These are phyloP conservation scores for Magnusiomyces tetraspermus DNA, from an alignment of 1,139 yeast species.

Conservation along the genomic window DNA sequence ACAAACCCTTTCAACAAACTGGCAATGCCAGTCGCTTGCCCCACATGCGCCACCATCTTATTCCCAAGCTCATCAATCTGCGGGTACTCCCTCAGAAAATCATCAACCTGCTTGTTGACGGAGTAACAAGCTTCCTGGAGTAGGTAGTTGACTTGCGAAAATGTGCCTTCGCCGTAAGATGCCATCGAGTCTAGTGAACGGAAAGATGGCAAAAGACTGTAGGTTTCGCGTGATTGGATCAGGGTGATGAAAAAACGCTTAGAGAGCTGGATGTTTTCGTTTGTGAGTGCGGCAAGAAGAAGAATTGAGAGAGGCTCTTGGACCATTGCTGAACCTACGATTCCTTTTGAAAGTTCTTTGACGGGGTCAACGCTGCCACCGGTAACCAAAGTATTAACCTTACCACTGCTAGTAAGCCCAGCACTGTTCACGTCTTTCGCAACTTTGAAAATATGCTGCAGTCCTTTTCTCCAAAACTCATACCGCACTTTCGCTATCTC, in stretches of 20 bases:
- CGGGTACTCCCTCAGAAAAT: constrained; percentile 41
- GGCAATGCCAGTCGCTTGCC: constrained; percentile 71
- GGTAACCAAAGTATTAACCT: background rate
- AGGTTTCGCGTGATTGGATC: constrained; percentile 49
- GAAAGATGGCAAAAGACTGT: constrained; percentile 40
- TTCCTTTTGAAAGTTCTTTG: no score
- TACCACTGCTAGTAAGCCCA: no score
- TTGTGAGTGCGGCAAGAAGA: constrained; percentile 28
- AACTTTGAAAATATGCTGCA: constrained; percentile 27
- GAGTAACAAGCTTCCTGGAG: constrained; percentile 55
- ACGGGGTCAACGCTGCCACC: no score
- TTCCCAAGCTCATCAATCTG: constrained; percentile 34
- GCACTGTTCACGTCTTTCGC: no score
- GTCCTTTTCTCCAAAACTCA: constrained; percentile 34
- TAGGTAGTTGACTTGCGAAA: constrained; percentile 63
- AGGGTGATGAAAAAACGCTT: constrained; percentile 50
- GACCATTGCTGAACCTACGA: constrained; percentile 9
- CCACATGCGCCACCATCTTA: constrained; percentile 71
- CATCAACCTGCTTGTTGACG: constrained; percentile 49
- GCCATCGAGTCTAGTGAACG: constrained; percentile 50
- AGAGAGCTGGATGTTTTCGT: constrained; percentile 36
- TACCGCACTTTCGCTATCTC: constrained; percentile 33
- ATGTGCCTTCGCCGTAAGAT: constrained; percentile 72
- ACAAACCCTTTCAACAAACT: constrained; percentile 53
- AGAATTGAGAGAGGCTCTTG: constrained; percentile 57